Percentiles rank a stretch among this genome's conserved stretches.
phyloP scores from a whole-genome alignment of 1,139 yeast genomes.

The Scheffersomyces insectosa region DNA sequence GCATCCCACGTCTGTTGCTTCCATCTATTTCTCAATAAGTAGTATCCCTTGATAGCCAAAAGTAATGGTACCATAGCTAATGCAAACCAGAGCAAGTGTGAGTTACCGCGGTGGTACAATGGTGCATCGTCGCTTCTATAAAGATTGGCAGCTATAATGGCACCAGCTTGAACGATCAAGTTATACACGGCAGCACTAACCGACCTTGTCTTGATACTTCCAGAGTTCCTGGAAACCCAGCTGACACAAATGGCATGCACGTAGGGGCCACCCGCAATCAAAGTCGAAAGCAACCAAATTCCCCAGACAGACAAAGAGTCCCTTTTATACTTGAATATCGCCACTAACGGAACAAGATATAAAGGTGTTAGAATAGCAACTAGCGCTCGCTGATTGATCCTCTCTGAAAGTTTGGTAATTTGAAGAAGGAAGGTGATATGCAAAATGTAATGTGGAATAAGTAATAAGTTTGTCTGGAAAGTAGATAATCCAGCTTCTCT shows the following conservation, averaged over 20 bases:
- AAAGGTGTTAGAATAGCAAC: constrained; percentile 8
- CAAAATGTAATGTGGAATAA: constrained; percentile 14
- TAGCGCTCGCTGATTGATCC: constrained; percentile 10
- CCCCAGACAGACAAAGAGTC: constrained; percentile 39
- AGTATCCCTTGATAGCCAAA: constrained; percentile 14
- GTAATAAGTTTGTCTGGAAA: constrained; percentile 16
- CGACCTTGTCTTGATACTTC: constrained; percentile 59
- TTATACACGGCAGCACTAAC: constrained; percentile 64
- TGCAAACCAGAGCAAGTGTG: constrained; percentile 33
- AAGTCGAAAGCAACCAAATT: constrained; percentile 49
- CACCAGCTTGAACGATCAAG: constrained; percentile 59
- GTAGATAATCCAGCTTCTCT: constrained; percentile 18
- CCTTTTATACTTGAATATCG: constrained; percentile 6
- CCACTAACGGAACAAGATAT: constrained; percentile 9
- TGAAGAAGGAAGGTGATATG: constrained; percentile 14
- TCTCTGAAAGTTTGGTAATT: constrained; percentile 16
- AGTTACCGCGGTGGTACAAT: constrained; percentile 55
- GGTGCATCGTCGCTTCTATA: constrained; percentile 62
- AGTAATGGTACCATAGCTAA: constrained; percentile 20
- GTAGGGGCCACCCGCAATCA: constrained; percentile 52
- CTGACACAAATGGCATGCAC: constrained; percentile 57
- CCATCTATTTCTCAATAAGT: constrained; percentile 15
- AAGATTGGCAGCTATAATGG: constrained; percentile 52
- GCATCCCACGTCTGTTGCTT: constrained; percentile 13
- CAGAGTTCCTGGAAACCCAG: constrained; percentile 63